Evolutionary conservation across 768 basidiomycete genomes (phyloP).

Genomic region (Kwoniella shandongensis): DNA sequence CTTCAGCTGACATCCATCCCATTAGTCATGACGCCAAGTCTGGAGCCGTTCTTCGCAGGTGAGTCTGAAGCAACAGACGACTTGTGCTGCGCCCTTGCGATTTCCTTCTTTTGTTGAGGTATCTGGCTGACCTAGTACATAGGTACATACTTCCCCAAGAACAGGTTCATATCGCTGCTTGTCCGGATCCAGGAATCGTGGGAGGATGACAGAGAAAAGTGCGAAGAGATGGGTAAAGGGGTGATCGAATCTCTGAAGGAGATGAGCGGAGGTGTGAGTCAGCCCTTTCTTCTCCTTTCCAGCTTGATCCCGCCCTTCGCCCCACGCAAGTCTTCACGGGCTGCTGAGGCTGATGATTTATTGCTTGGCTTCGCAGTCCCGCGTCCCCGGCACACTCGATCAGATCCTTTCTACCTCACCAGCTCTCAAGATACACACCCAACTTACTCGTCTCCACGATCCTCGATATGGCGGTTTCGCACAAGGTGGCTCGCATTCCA

Average conservation of each 20-base stretch:
- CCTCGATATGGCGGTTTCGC: conserved; percentile 54
- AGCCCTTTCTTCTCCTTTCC: background rate
- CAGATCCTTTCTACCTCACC: conserved; percentile 22
- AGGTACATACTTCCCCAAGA: conserved; percentile 45
- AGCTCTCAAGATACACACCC: conserved; percentile 30
- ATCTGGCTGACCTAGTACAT: background rate
- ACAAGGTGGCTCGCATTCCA: conserved; percentile 28
- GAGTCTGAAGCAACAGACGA: conserved; percentile 20
- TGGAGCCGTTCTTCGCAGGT: conserved; percentile 48
- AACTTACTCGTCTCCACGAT: conserved; percentile 48
- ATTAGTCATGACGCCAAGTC: conserved; percentile 43
- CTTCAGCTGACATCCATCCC: background rate
- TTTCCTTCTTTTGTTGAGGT: too few relatives aligned
- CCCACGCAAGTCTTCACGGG: conserved; percentile 1
- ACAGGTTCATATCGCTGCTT: conserved; percentile 33
- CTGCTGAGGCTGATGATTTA: background rate
- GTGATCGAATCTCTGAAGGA: conserved; percentile 41
- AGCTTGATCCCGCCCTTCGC: background rate
- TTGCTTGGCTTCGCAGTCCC: conserved; percentile 5
- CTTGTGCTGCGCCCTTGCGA: too few relatives aligned
- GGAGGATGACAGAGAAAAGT: conserved; percentile 41
- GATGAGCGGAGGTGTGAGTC: conserved; percentile 23
- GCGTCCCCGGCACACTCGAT: conserved; percentile 22
- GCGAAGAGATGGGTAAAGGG: conserved; percentile 30
- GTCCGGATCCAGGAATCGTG: conserved; percentile 42